These are phyloP conservation scores for Solioccasus polychromus DNA, from an alignment of 768 basidiomycete genomes.

Conservation along the genomic window DNA sequence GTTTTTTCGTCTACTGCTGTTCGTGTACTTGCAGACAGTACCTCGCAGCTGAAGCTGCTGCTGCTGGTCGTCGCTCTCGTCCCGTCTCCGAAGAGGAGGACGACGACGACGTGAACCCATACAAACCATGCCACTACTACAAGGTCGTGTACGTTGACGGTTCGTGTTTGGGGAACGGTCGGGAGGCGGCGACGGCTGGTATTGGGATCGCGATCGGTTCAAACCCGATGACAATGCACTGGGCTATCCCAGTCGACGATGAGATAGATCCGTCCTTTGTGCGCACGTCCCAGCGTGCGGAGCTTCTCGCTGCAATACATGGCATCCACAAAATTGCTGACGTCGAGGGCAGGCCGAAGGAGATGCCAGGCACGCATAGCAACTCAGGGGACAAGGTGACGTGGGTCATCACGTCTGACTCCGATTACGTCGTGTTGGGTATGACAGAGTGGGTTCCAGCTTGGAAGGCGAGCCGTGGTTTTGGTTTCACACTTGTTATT, in stretches of 20 bases:
- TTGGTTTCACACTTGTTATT: neutral
- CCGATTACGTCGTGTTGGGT: slow-evolving; percentile 35
- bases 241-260: slow-evolving; percentile 26
- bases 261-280: slow-evolving; percentile 15
- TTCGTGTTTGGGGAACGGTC: slow-evolving; percentile 31
- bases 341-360: neutral
- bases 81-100: too few species aligned
- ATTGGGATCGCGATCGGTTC: slow-evolving; percentile 30
- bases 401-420: slow-evolving; percentile 31
- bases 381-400: neutral
- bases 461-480: slow-evolving; percentile 27
- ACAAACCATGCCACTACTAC: slow-evolving; percentile 23
- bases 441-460: slow-evolving; percentile 36
- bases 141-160: slow-evolving; percentile 37
- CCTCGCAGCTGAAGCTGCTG: neutral
- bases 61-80: neutral
- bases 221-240: slow-evolving; percentile 10
- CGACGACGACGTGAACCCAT: neutral
- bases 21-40: neutral
- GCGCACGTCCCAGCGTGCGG: slow-evolving; percentile 34
- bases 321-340: slow-evolving; percentile 19
- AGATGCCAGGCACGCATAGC: neutral
- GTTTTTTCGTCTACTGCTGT: slow-evolving; percentile 17
- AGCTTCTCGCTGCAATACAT: slow-evolving; percentile 32
- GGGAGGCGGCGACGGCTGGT: slow-evolving; percentile 23